Evolutionary conservation across 1,284 basidiomycete genomes (phyloP).

Genomic region (Malassezia sympodialis): DNA sequence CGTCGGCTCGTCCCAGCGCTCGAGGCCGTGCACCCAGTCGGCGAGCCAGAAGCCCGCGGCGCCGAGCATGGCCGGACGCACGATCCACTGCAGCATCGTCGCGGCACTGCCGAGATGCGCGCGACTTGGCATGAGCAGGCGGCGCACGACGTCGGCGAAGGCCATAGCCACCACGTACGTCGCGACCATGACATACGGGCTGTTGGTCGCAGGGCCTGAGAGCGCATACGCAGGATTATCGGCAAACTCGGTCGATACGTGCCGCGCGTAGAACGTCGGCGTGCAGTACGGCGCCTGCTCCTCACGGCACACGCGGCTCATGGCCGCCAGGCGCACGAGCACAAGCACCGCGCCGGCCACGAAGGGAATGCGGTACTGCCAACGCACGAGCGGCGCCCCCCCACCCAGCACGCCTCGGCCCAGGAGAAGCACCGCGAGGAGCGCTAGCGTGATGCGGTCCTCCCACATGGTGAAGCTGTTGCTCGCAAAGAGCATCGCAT

Average conservation of each 20-base stretch:
- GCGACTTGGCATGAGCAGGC: constrained; percentile 22
- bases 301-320: constrained; percentile 77
- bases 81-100: constrained; percentile 27
- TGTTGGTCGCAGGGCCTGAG: constrained; percentile 23
- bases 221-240: constrained; percentile 20
- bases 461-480: constrained; percentile 97
- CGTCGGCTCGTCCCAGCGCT: constrained; percentile 12
- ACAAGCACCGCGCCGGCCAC: constrained; percentile 61
- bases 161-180: constrained; percentile 28
- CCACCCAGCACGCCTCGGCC: constrained; percentile 16
- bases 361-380: constrained; percentile 65
- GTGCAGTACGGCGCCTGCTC: constrained; percentile 77
- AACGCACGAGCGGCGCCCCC: constrained; percentile 50
- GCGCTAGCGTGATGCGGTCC: constrained; percentile 63
- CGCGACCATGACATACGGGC: constrained; percentile 19
- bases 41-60: constrained; percentile 35
- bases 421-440: constrained; percentile 25
- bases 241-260: constrained; percentile 10
- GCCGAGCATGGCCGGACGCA: constrained; percentile 32
- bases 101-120: constrained; percentile 30
- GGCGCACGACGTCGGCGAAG: constrained; percentile 20
- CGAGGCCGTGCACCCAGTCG: constrained; percentile 25
- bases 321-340: constrained; percentile 65
- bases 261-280: constrained; percentile 55
- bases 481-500: constrained; percentile 32